Evolutionary conservation across 805 yeast genomes (phyloP).

Genomic region (Ogataea nonfermentans): DNA sequence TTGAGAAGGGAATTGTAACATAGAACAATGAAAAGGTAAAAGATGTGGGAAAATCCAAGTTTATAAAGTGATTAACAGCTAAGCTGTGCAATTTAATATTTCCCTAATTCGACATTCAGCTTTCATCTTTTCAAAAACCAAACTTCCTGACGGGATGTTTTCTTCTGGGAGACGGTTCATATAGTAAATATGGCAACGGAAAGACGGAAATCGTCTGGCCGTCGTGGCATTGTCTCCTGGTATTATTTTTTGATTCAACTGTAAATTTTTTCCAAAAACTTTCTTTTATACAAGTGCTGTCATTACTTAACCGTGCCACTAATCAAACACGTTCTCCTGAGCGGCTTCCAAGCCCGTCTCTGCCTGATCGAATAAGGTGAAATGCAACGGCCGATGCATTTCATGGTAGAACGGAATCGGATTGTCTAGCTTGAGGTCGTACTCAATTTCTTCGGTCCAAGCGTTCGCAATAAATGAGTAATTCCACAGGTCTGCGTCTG

Average conservation of each 20-base stretch:
- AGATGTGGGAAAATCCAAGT: no score
- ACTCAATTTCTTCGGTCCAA: slow-evolving; percentile 64
- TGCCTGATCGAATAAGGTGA: slow-evolving; percentile 67
- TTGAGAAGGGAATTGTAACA: slow-evolving; percentile 3
- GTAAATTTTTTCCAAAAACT: slow-evolving; percentile 5
- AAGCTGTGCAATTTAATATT: slow-evolving; percentile 19
- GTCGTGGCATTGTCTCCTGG: slow-evolving; percentile 69
- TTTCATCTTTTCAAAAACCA: slow-evolving; percentile 51
- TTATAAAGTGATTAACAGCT: not conserved
- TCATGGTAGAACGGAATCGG: slow-evolving; percentile 86
- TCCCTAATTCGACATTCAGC: slow-evolving; percentile 54
- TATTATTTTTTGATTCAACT: slow-evolving; percentile 54
- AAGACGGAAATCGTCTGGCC: slow-evolving; percentile 54
- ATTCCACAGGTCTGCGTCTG: slow-evolving; percentile 85
- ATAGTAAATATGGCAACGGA: slow-evolving; percentile 57
- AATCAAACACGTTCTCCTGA: slow-evolving; percentile 62
- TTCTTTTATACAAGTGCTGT: slow-evolving; percentile 8
- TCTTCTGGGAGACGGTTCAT: slow-evolving; percentile 51
- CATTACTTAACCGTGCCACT: slow-evolving; percentile 11
- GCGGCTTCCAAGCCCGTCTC: slow-evolving; percentile 56
- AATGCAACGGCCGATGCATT: slow-evolving; percentile 85
- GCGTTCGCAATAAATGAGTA: slow-evolving; percentile 84
- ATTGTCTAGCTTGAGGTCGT: slow-evolving; percentile 65
- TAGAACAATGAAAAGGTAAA: no score
- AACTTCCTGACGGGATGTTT: slow-evolving; percentile 62